Conservation (phyloP, 768 basidiomycete species). For the Mycena filopes region DNA sequence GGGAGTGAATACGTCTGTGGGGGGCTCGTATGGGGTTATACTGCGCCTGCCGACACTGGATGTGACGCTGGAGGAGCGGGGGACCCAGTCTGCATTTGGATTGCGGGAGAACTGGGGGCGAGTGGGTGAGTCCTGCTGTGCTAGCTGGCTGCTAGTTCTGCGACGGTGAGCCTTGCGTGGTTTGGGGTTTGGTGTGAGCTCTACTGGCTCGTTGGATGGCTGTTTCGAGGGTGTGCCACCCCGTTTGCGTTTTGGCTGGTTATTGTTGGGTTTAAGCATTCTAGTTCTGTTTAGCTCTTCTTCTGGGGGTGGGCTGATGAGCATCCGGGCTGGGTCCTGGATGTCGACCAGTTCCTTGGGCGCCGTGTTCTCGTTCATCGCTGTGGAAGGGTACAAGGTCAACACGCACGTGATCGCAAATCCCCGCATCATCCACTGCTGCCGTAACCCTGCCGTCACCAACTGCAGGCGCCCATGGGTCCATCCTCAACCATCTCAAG, state of each 20-base stretch:
- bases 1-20: constrained; percentile 74
- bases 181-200: constrained; percentile 70
- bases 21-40: constrained; percentile 76
- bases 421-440: too few species aligned
- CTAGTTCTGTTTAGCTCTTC: constrained; percentile 43
- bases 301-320: constrained; percentile 74
- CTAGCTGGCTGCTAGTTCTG: constrained; percentile 11
- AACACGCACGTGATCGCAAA: constrained; percentile 30
- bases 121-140: constrained; percentile 21
- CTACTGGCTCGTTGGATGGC: constrained; percentile 36
- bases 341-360: background rate
- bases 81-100: constrained; percentile 60
- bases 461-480: too few species aligned
- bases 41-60: constrained; percentile 50
- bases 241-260: constrained; percentile 53
- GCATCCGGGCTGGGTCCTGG: constrained; percentile 41
- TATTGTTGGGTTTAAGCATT: constrained; percentile 25
- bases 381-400: constrained; percentile 7
- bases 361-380: constrained; percentile 26
- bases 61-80: constrained; percentile 36
- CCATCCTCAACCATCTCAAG: too few species aligned
- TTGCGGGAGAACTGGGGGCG: constrained; percentile 47
- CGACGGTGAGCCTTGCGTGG: constrained; percentile 56
- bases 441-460: too few species aligned
- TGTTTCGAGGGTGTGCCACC: constrained; percentile 34